A percentile compares a stretch with the other conserved stretches of the same genome.
phyloP scores from a whole-genome alignment of 768 basidiomycete genomes.

The Serendipita vermifera region DNA sequence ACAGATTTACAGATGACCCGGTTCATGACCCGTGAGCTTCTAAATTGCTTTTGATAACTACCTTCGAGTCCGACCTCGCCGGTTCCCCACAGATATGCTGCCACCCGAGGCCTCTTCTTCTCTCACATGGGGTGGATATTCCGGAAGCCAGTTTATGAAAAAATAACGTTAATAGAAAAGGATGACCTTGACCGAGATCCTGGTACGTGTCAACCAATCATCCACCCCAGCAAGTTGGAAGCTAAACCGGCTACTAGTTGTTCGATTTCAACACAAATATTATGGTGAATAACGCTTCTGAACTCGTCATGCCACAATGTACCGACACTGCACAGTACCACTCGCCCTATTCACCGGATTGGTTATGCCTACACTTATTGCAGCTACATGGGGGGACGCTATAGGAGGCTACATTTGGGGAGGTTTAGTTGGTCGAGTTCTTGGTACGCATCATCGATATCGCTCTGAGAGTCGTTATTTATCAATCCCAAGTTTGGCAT shows the following conservation, averaged over 20 bases:
- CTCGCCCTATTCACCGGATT: constrained; percentile 50
- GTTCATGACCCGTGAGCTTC: constrained; percentile 46
- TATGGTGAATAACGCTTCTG: constrained; percentile 33
- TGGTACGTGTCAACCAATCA: constrained; percentile 30
- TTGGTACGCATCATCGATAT: constrained; percentile 30
- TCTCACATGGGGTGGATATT: constrained; percentile 85
- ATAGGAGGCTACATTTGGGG: constrained; percentile 61
- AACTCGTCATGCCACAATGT: neutral
- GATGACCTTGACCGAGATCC: constrained; percentile 57
- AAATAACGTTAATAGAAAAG: constrained; percentile 49
- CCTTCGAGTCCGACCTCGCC: neutral
- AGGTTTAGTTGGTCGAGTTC: constrained; percentile 47
- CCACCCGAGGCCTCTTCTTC: constrained; percentile 57
- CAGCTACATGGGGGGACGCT: constrained; percentile 46
- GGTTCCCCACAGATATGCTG: constrained; percentile 46
- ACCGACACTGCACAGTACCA: constrained; percentile 30
- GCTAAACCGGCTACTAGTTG: constrained; percentile 35
- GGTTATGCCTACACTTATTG: constrained; percentile 42
- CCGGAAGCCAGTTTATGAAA: constrained; percentile 52
- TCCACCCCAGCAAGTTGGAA: neutral
- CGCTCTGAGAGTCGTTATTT: constrained; percentile 5
- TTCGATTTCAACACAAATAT: constrained; percentile 55
- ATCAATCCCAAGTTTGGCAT: constrained; percentile 43
- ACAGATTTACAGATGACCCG: constrained; percentile 62
- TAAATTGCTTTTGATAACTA: neutral